Conservation (phyloP, 768 basidiomycete genomes). For the Suillus discolor region DNA sequence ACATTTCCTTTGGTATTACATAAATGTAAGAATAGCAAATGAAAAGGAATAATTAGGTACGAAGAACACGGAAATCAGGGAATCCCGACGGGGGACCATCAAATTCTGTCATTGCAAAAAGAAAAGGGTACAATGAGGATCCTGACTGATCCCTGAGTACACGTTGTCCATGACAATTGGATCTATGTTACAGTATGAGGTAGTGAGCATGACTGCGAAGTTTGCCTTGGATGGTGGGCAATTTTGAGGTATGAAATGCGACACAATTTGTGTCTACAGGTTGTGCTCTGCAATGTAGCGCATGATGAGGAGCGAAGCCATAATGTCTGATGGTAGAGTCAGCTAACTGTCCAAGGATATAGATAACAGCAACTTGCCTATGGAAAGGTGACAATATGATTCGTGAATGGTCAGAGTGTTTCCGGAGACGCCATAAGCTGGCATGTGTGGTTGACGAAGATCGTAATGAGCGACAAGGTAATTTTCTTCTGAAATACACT, state of each 20-base stretch:
- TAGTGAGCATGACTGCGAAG: neutral
- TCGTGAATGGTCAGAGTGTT: constrained; percentile 65
- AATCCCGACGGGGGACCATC: neutral
- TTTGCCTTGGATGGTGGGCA: neutral
- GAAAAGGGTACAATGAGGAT: neutral
- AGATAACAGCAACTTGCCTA: constrained; percentile 43
- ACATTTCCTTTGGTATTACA: neutral
- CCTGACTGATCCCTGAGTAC: neutral
- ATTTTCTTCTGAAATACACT: constrained; percentile 61
- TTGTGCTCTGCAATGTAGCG: constrained; percentile 58
- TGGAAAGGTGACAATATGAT: constrained; percentile 49
- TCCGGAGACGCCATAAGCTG: constrained; percentile 62
- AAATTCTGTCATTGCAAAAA: neutral
- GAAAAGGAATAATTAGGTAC: neutral
- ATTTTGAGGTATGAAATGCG: neutral
- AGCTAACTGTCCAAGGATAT: constrained; percentile 8
- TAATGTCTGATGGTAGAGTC: constrained; percentile 44
- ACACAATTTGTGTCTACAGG: constrained; percentile 27
- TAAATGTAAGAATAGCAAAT: neutral
- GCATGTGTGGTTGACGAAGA: constrained; percentile 55
- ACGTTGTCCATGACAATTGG: neutral
- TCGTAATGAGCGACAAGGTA: constrained; percentile 66
- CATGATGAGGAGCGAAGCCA: constrained; percentile 65
- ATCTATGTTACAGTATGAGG: neutral
- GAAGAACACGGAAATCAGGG: neutral